Base-by-base conservation (phyloP, 208 protist species). In the Trypanosoma theileri region DNA sequence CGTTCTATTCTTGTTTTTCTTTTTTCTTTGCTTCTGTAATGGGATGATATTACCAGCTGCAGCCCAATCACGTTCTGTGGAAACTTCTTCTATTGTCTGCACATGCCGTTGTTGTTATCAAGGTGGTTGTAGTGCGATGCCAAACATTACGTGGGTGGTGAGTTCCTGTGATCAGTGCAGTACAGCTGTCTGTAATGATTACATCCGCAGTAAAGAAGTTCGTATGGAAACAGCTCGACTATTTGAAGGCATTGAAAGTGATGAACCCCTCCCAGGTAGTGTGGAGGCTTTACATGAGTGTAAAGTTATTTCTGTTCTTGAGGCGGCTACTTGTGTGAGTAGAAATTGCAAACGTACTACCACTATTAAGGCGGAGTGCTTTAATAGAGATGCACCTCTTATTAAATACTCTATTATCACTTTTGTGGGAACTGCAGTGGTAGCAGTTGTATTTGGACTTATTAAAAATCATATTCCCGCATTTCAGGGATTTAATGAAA, bases 401-500 rank as follows among this genome's bases (percentile, higher is more conserved):
- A 84, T 88, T 24, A 89, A 89, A 68, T 82, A 80, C 69, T 82
- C 80, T 14, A 90, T 91, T 52, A 56, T 89, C 40, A 76, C 75
- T 19, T 93, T 93, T 70, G 74, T 89, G n/a, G 48, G 81, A 11
- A 45, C 81, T 19, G 88, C 81, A 0, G 52, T 80, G 11, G 69
- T 85, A n/a, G 85, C 79, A 22, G 62, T 88, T 21, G 50, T 91
- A 22, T 86, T 93, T 73, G 84, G 82, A 45, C 59, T 91, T 2
- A 79, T 93, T 24, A 93, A 93, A 73, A 85, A 90, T 60, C 73
- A 93, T 66, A 89, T 91, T 28, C 85, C 84, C n/a, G 85, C 82
- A 9, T 87, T 85, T 21, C 82, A 91, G 62, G 73, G 73, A 3
- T 53, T 89, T 26, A 93, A 88, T 66, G 79, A 86, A 51, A 86